A percentile compares a stretch with the other conserved stretches of the same genome.
Conservation (phyloP, 2,329 filamentous ascomycete genomes). For the Colletotrichum sansevieriae region DNA sequence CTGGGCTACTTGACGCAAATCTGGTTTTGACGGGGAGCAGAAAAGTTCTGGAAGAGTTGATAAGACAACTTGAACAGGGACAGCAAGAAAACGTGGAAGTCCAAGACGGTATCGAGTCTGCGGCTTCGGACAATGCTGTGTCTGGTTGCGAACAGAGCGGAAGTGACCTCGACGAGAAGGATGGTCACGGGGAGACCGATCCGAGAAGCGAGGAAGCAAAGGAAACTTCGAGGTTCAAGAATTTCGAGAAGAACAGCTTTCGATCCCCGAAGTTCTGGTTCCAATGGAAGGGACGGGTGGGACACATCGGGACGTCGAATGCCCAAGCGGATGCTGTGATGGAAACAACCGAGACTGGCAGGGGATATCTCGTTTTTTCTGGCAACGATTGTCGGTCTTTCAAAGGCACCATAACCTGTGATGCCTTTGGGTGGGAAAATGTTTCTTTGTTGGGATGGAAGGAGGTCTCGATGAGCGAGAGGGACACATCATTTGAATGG, state of each 20-base stretch:
- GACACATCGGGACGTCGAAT: fast-evolving
- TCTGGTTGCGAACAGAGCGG: neutral
- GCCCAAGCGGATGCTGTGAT: neutral
- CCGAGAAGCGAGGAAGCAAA: neutral
- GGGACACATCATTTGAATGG: conserved; percentile 29
- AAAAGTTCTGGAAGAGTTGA: conserved; percentile 14
- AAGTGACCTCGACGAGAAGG: neutral
- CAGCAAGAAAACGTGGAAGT: neutral
- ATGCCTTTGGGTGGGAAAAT: conserved; percentile 19
- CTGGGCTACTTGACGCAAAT: conserved; percentile 8
- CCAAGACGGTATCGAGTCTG: neutral
- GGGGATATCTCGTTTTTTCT: conserved; percentile 34
- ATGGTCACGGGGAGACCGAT: no score
- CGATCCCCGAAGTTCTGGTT: conserved; percentile 38
- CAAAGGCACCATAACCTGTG: conserved; percentile 28
- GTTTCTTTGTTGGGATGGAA: conserved; percentile 34
- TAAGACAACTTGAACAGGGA: neutral
- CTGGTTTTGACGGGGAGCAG: conserved; percentile 28
- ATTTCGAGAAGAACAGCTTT: conserved; percentile 38
- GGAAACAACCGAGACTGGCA: neutral
- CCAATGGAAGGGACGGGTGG: conserved; percentile 22
- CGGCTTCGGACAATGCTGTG: neutral
- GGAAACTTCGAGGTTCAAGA: conserved; percentile 10
- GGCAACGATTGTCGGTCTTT: conserved; percentile 33
- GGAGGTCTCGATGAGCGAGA: conserved; percentile 28